A percentile compares a stretch with the other conserved stretches of the same genome.
These are phyloP conservation scores for Porogramme epimiltina DNA, from an alignment of 1,284 basidiomycete genomes.

Conservation along the genomic window DNA sequence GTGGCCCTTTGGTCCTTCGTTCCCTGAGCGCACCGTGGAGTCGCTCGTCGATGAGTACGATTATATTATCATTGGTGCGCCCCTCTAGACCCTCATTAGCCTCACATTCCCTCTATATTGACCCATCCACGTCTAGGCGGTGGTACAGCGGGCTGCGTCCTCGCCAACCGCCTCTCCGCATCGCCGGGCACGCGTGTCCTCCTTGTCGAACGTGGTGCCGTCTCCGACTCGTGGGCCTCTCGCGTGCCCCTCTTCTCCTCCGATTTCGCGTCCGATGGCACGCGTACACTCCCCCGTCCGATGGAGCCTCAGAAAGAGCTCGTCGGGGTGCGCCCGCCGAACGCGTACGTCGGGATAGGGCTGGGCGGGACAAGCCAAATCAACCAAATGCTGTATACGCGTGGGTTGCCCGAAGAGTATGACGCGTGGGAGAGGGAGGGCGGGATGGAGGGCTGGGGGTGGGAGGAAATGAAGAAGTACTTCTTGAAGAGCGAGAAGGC, in stretches of 20 bases:
- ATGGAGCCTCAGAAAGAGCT: conserved; percentile 18
- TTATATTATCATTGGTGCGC: conserved; percentile 27
- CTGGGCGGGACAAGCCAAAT: conserved; percentile 42
- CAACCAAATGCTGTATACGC: conserved; percentile 44
- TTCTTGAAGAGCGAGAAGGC: conserved; percentile 34
- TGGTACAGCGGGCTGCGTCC: conserved; percentile 39
- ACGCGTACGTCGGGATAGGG: conserved; percentile 21
- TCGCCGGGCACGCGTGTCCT: conserved; percentile 29
- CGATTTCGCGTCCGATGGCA: conserved; percentile 25
- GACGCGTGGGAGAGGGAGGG: conserved; percentile 35
- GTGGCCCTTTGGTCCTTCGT: conserved; percentile 17
- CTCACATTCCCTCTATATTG: background rate
- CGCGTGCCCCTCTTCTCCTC: conserved; percentile 38
- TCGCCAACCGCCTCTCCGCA: conserved; percentile 34
- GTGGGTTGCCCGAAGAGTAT: conserved; percentile 39
- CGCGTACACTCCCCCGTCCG: conserved; percentile 27
- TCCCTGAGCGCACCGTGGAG: conserved; percentile 12
- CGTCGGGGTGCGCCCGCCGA: conserved; percentile 17
- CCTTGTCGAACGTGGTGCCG: conserved; percentile 37
- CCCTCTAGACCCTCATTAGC: background rate
- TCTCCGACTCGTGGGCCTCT: conserved; percentile 36
- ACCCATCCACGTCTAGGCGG: conserved; percentile 18
- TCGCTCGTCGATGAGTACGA: conserved; percentile 22
- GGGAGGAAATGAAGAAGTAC: conserved; percentile 35
- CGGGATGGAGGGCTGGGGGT: conserved; percentile 40